A percentile compares a stretch with the other conserved stretches of the same genome.
Evolutionary conservation across 805 yeast genomes (phyloP).

Genomic region (Yarrowia alimentaria): DNA sequence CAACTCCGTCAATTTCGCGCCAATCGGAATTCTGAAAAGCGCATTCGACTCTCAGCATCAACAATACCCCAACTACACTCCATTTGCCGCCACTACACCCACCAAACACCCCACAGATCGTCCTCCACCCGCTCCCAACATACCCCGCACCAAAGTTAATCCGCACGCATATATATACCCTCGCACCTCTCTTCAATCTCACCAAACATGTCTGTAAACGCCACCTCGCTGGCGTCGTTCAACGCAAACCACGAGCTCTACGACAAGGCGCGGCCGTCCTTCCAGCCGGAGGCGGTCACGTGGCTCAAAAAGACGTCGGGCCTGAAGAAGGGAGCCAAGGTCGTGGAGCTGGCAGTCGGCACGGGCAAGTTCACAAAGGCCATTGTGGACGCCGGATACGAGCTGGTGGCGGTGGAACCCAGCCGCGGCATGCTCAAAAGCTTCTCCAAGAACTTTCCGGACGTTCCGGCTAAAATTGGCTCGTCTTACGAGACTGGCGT

Average conservation of each 20-base stretch:
- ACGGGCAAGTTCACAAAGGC: conserved; percentile 61
- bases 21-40: too few species aligned
- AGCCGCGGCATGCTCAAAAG: conserved; percentile 55
- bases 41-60: too few species aligned
- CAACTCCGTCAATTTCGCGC: too few species aligned
- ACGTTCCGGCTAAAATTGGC: conserved; percentile 42
- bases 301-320: conserved; percentile 45
- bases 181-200: too few species aligned
- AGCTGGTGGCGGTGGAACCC: conserved; percentile 53
- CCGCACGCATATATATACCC: too few species aligned
- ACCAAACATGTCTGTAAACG: conserved; percentile 36
- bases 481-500: conserved; percentile 51
- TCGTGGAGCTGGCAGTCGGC: conserved; percentile 57
- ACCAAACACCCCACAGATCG: too few species aligned
- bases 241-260: conserved; percentile 52
- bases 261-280: conserved; percentile 54
- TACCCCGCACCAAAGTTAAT: too few species aligned
- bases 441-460: conserved; percentile 50
- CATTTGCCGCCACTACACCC: too few species aligned
- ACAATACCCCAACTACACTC: too few species aligned
- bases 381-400: conserved; percentile 45
- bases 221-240: conserved; percentile 50
- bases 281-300: conserved; percentile 45
- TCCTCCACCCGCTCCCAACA: too few species aligned
- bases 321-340: conserved; percentile 38